phyloP scores from a whole-genome alignment of 257 asterid genomes.

The Lycium ferocissimum region DNA sequence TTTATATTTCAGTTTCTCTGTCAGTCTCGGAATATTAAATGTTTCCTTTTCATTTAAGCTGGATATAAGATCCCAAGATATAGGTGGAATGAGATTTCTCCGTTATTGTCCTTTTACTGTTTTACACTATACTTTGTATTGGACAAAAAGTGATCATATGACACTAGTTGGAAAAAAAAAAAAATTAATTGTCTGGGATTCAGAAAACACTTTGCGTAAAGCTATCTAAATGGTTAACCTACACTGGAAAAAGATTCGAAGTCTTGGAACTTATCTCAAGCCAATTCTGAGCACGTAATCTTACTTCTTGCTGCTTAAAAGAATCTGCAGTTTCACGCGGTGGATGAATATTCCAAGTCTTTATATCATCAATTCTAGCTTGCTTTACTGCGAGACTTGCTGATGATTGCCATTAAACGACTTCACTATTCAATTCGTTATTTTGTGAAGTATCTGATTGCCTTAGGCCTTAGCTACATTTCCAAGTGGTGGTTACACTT shows the following conservation, averaged over 20 bases:
- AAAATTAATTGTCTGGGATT: not conserved
- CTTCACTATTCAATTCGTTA: not conserved
- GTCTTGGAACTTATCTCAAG: slow-evolving; percentile 18
- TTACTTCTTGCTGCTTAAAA: not conserved
- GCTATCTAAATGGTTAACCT: not conserved
- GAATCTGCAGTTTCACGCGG: slow-evolving; percentile 3
- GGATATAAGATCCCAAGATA: not conserved
- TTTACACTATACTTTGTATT: not conserved
- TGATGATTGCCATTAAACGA: not conserved
- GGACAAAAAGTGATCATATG: not conserved
- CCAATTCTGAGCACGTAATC: not conserved
- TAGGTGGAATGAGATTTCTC: not conserved
- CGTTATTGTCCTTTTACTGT: not conserved
- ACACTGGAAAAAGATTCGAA: not conserved
- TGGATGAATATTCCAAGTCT: not conserved
- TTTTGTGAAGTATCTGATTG: not conserved
- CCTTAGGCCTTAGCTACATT: not conserved
- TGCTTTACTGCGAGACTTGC: not conserved
- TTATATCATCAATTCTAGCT: not conserved
- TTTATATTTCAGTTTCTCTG: not conserved
- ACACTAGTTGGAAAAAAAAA: not conserved
- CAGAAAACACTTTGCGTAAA: not conserved
- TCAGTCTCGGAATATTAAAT: not conserved
- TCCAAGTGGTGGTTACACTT: not conserved
- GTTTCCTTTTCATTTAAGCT: not conserved